These are phyloP conservation scores for Plasmodiophora brassicae DNA, from an alignment of 208 protist genomes.

Conservation along the genomic window DNA sequence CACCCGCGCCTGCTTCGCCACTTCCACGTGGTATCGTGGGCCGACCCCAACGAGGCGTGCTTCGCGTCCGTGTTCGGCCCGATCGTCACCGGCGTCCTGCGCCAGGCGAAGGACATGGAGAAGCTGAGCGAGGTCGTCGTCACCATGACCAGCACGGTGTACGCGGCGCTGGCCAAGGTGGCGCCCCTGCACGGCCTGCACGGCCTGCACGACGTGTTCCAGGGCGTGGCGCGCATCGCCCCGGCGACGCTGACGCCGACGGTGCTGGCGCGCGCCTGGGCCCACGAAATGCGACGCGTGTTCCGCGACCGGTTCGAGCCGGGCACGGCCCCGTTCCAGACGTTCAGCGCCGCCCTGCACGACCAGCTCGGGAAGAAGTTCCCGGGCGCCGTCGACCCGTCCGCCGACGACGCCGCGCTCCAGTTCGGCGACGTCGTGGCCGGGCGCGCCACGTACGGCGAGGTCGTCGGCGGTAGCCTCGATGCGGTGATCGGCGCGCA, in stretches of 20 bases:
- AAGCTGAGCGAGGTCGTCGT: constrained; percentile 70
- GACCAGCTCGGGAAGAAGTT: not conserved
- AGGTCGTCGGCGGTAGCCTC: constrained; percentile 49
- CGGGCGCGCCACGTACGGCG: constrained; percentile 55
- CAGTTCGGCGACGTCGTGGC: constrained; percentile 19
- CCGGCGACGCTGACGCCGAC: too few relatives aligned
- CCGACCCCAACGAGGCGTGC: constrained; percentile 80
- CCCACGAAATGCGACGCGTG: constrained; percentile 59
- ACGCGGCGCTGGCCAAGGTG: too few relatives aligned
- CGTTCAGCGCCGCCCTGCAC: not conserved
- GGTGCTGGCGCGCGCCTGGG: constrained; percentile 59
- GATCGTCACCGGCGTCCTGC: constrained; percentile 82
- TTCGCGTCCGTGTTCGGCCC: constrained; percentile 85
- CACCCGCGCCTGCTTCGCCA: constrained; percentile 82
- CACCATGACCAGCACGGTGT: constrained; percentile 77
- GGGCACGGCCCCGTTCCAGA: not conserved
- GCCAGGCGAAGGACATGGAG: constrained; percentile 67
- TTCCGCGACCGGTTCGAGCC: constrained; percentile 62
- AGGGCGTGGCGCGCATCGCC: too few relatives aligned
- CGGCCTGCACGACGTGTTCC: too few relatives aligned
- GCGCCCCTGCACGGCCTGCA: too few relatives aligned
- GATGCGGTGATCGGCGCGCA: constrained; percentile 60
- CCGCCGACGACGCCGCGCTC: not conserved
- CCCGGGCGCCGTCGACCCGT: not conserved
- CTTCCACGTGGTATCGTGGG: constrained; percentile 85